phyloP scores from a whole-genome alignment of 108 stramenopile genomes.

The Cyclotella choctawhatcheeana region DNA sequence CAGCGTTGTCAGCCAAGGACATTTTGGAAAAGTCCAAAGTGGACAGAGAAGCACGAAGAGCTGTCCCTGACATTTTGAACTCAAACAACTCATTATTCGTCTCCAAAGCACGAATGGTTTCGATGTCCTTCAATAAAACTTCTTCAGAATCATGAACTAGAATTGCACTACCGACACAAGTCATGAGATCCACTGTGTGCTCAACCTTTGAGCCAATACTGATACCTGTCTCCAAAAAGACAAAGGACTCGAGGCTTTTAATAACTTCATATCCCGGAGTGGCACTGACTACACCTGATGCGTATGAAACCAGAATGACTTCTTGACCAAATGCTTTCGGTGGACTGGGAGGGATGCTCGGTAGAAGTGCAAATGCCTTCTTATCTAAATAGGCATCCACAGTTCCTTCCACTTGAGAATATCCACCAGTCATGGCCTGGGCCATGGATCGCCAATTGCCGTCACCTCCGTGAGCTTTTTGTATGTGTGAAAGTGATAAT shows the following conservation, averaged over 20 bases:
- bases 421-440: conserved; percentile 75
- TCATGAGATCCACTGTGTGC: conserved; percentile 86
- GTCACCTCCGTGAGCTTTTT: conserved; percentile 95
- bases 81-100: conserved; percentile 72
- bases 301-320: conserved; percentile 84
- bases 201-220: conserved; percentile 71
- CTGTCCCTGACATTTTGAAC: conserved; percentile 4
- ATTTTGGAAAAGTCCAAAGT: conserved; percentile 10
- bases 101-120: conserved; percentile 79
- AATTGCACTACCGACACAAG: conserved; percentile 85
- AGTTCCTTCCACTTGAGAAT: conserved; percentile 88
- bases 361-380: conserved; percentile 59
- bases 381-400: conserved; percentile 82
- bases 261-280: conserved; percentile 89
- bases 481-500: no score
- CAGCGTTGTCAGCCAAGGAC: conserved; percentile 11
- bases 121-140: conserved; percentile 66
- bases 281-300: conserved; percentile 66
- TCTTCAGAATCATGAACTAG: conserved; percentile 74
- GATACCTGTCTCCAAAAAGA: conserved; percentile 86
- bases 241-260: conserved; percentile 71
- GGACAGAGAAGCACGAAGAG: conserved; percentile 11
- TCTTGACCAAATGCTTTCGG: conserved; percentile 87
- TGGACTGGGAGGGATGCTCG: conserved; percentile 78
- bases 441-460: conserved; percentile 91